Conservation (phyloP, 2,329 filamentous ascomycete genomes). For the Cladosporium sphaerospermum region DNA sequence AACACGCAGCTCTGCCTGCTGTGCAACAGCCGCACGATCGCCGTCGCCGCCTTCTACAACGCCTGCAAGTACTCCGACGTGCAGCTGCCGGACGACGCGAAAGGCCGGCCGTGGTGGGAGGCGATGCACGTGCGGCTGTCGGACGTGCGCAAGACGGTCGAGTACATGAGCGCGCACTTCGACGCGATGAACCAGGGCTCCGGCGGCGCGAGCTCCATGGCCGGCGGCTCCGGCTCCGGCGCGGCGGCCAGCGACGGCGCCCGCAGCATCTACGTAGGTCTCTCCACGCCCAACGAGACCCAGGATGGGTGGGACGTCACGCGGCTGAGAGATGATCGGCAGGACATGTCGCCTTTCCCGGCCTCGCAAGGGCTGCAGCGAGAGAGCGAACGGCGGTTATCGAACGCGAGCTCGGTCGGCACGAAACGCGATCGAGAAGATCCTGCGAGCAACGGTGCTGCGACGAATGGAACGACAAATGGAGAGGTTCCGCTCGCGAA, state of each 20-base stretch:
- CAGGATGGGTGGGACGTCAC: constrained; percentile 29
- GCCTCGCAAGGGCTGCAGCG: constrained; percentile 15
- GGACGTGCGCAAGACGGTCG: constrained; percentile 66
- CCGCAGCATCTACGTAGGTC: constrained; percentile 40
- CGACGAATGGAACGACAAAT: constrained; percentile 11
- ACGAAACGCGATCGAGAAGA: constrained; percentile 27
- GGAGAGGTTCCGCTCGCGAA: constrained; percentile 8
- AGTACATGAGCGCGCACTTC: constrained; percentile 60
- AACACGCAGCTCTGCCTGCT: constrained; percentile 79
- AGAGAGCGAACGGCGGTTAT: constrained; percentile 25
- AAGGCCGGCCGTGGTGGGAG: constrained; percentile 82
- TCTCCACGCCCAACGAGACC: constrained; percentile 32
- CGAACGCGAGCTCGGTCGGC: constrained; percentile 25
- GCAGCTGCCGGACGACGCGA: constrained; percentile 65
- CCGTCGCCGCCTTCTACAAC: constrained; percentile 80
- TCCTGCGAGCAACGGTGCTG: constrained; percentile 13
- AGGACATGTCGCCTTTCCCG: constrained; percentile 16
- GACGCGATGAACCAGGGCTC: constrained; percentile 34
- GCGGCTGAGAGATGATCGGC: constrained; percentile 21
- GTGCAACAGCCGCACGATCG: constrained; percentile 72
- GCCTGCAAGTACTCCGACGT: constrained; percentile 69
- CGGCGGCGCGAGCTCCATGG: constrained; percentile 13
- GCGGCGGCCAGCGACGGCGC: constrained; percentile 33
- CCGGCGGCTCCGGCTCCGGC: not conserved
- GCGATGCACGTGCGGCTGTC: constrained; percentile 64